Evolutionary conservation across 192 early-diverging fungal genomes (phyloP), one percentile per base, ranked within the genome.

Genomic region (Jimgerdemannia lactiflua): DNA sequence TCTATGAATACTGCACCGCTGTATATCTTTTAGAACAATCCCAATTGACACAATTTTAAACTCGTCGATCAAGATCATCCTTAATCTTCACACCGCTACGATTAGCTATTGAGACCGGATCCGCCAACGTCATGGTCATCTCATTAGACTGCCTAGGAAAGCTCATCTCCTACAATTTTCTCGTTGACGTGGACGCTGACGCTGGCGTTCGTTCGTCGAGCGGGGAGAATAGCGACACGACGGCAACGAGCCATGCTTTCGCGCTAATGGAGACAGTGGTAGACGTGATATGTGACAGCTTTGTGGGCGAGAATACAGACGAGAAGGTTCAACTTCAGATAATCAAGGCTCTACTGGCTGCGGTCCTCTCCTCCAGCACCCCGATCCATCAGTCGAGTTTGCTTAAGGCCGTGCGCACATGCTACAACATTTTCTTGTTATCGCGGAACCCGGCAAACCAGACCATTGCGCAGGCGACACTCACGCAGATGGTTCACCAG

Each of bases 251-350:
- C 8, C 39, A 39, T 70, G 80, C 72, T 2, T 75, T 80, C 7
- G 72, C 76, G n/a, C 83, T 80, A 7, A 82, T 93, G 39, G 90
- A 90, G 14, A 81, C 84, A 29, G 90, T 95, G 14, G 91, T 96
- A 11, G 89, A 89, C 69, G 87, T 90, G 43, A 92, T 96, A 39
- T 93, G 93, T 71, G 86, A 94, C 69, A 89, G 91, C 67, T 93
- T 94, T 80, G 88, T 88, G 54, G 92, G 92, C 70, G 94, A 95
- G 72, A 79, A 83, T 43, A 95, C 93, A 1, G 92, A 93, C 70
- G 95, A 96, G 39, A 93, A 90, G 71, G 91, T 98, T 9, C 95
- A 97, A 79, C 73, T 97, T 73, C 96, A 98, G 77, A 93, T 98
- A 9, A 89, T 97, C 70, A 96, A 96, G 83, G 96, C 96, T 2